A percentile compares a stretch with the other conserved stretches of the same genome.
Evolutionary conservation across 2,329 filamentous ascomycete genomes (phyloP).

Genomic region (Exophiala sp.): DNA sequence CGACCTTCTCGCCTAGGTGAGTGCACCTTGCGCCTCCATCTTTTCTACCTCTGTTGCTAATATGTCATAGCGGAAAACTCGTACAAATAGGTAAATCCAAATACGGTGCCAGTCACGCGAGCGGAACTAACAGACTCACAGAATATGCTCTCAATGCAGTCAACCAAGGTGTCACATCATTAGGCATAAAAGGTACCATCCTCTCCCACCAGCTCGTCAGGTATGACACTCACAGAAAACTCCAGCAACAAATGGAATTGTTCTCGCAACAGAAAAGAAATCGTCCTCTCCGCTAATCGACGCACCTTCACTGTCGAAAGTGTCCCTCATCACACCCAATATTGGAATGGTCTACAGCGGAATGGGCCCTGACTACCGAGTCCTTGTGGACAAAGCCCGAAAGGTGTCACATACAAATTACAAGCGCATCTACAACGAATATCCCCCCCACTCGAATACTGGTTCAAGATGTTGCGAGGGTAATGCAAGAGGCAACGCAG

Average conservation of each 20-base stretch:
- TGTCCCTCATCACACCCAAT: constrained; percentile 96
- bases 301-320: constrained; percentile 88
- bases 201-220: background rate
- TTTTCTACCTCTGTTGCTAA: too few species aligned
- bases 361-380: constrained; percentile 97
- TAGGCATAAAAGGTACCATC: constrained; percentile 85
- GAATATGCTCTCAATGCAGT: constrained; percentile 99
- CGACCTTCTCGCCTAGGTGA: constrained; percentile 98
- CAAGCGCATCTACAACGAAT: constrained; percentile 99
- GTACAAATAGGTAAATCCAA: constrained; percentile 78
- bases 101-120: constrained; percentile 18
- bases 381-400: constrained; percentile 93
- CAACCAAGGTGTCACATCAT: constrained; percentile 96
- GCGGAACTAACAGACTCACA: constrained; percentile 38
- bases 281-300: constrained; percentile 96
- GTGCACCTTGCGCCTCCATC: too few species aligned
- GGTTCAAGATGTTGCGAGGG: constrained; percentile 93
- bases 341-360: constrained; percentile 99
- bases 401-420: constrained; percentile 98
- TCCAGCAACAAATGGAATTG: constrained; percentile 93
- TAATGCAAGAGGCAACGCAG: constrained; percentile 98
- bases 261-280: constrained; percentile 98
- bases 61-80: constrained; percentile 75
- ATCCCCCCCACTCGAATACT: constrained; percentile 98
- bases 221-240: constrained; percentile 2